Evolutionary conservation across 2,329 filamentous ascomycete species (phyloP).

Genomic region (Tolypocladium guangdongense): DNA sequence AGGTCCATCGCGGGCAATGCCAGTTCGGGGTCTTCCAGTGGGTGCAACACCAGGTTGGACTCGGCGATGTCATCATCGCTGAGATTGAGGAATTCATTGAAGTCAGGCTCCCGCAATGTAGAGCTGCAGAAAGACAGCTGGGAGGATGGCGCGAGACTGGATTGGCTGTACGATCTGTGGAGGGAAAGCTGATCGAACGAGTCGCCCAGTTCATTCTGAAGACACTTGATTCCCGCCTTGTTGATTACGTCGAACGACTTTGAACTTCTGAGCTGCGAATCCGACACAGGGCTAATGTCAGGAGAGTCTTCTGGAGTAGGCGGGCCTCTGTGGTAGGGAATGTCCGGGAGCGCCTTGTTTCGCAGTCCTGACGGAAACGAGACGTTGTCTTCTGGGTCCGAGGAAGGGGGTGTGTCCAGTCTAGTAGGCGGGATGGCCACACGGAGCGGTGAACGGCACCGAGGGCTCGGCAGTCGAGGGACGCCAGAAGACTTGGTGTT

Average conservation of each 20-base stretch:
- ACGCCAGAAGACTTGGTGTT: conserved; percentile 10
- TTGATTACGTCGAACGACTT: conserved; percentile 18
- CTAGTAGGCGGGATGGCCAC: conserved; percentile 9
- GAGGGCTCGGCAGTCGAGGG: conserved; percentile 14
- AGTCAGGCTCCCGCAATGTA: conserved; percentile 37
- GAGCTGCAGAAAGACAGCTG: conserved; percentile 18
- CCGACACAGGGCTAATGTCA: conserved; percentile 14
- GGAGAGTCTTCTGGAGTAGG: conserved; percentile 23
- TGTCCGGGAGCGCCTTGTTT: conserved; percentile 8
- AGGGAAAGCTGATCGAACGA: conserved; percentile 13
- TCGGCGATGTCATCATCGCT: conserved; percentile 50
- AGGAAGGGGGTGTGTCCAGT: conserved; percentile 21
- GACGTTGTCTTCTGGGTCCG: conserved; percentile 15
- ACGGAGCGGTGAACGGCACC: conserved; percentile 13
- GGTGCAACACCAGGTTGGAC: conserved; percentile 7
- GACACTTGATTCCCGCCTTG: conserved; percentile 13
- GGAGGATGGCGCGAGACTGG: conserved; percentile 18
- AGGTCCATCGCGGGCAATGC: conserved; percentile 10
- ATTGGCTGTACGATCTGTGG: conserved; percentile 17
- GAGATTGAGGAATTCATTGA: conserved; percentile 42
- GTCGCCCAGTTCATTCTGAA: conserved; percentile 15
- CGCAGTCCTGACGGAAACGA: conserved; percentile 1
- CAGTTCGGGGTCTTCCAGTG: conserved; percentile 3
- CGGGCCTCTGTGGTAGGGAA: conserved; percentile 7
- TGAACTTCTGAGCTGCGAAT: conserved; percentile 14